Base-by-base conservation (phyloP, 164 flowering plant species). In the Stephania japonica region DNA sequence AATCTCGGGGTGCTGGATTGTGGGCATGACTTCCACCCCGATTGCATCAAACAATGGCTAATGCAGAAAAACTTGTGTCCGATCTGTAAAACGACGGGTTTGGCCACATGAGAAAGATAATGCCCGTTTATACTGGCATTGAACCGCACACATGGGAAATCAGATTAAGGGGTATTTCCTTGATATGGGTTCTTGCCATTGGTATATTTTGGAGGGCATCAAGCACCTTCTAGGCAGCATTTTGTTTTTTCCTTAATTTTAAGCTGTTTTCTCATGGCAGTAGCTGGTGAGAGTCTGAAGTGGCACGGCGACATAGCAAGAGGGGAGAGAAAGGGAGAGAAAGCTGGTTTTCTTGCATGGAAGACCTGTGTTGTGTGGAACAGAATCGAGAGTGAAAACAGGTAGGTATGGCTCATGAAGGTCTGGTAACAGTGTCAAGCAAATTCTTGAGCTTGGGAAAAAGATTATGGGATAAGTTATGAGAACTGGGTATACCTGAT, bases 21-120 rank as follows among this genome's bases (percentile, higher is more conserved):
- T 25, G 93, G 91, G 23, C 97, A 93, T 73, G 92, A 91, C 74
- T 93, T 87, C 74, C 98, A 93, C 75, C 68, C 80, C 4, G 68
- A 76, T 68, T 93, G 98, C 86, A 85, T 93, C 47, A 90, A 87
- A 42, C 92, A 87, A 49, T 93, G 98, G 98, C 80, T 93, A n/a
- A 73, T 73, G 82, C 84, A 73, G 75, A 93, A 93, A 85, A 93
- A 93, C 73, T 64, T 87, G 43, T 93, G 98, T 77, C 98, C 98
- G 64, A 86, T 93, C 61, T 93, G 98, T 79, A 93, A 90, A 80
- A 87, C 83, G 21, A 79, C 91, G 2, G 94, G 80, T 70, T 72
- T 90, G 83, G 64, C n/a, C 47, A 80, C 82, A 25, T 83, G 86
- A 85, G 38, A 65, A 47, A 47, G 43, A 70, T 32, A 32, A 32